Base-by-base conservation (phyloP, 2,329 filamentous ascomycete species). In the Sporothrix inflata region DNA sequence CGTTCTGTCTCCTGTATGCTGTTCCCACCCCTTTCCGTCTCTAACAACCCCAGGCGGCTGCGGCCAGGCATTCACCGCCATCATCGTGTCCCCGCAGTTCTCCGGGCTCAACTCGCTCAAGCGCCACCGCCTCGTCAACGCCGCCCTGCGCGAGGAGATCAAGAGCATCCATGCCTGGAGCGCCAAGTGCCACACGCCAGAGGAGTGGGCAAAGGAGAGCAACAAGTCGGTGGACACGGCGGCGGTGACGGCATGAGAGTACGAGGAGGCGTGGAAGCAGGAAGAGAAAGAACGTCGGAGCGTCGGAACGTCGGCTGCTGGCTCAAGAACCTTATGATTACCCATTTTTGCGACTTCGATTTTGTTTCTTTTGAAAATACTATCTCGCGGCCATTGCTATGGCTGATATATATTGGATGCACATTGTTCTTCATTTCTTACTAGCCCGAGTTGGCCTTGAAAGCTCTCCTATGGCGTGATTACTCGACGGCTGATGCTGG, bases 141-240 rank as follows among this genome's bases (percentile, higher is more conserved):
- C 87, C 19, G 90, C 90, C 5, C 85, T 98, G 77, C 95, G 94
- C 84, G 88, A 91, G 63, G 94, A 98, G 83, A 97, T 98, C 80
- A 92, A 93, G 19, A 89, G 88, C 75, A 97, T 98, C 77, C 94
- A 98, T 84, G 94, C 94, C 51, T 98, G 94, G 94, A 97, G 93
- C 71, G 93, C 94, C 38, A 97, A 94, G 83, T 97, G 94, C 81
- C 92, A 94, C 84, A 98, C 94, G 9, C 93, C 93, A 0, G 93
- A 94, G 78, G 93, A 98, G 84, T 97, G 92, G 90, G 89, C 93
- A 83, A 90, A 88, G 81, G 88, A 91, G 60, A 68, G 38, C 27
- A 86, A 84, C 75, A 86, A 86, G 27, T 84, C 85, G 1, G 86
- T 80, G 77, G 84, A 86, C 57, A 86, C 90, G 79, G 88, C 89